A percentile compares a stretch with the other conserved stretches of the same genome.
Evolutionary conservation across 805 yeast species (phyloP).

Genomic region (Candida germanica): DNA sequence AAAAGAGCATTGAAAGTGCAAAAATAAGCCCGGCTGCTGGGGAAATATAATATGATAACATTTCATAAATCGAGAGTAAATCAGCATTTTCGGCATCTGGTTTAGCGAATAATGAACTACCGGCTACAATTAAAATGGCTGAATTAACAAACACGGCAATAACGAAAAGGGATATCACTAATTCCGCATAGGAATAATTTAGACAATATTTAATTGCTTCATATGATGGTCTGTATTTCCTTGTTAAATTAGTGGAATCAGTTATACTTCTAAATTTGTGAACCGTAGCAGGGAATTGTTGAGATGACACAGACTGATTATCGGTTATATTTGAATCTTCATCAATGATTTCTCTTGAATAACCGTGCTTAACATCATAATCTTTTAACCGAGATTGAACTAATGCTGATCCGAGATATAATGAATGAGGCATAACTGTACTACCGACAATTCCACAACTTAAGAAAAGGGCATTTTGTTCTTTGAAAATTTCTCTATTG

Average conservation of each 20-base stretch:
- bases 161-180: conserved; percentile 74
- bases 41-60: conserved; percentile 41
- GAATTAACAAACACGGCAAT: conserved; percentile 93
- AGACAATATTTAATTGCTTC: conserved; percentile 78
- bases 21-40: conserved; percentile 45
- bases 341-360: conserved; percentile 7
- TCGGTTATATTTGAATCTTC: background rate
- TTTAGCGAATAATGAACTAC: conserved; percentile 37
- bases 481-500: conserved; percentile 26
- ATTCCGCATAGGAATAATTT: conserved; percentile 77
- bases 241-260: conserved; percentile 11
- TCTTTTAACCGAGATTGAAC: conserved; percentile 44
- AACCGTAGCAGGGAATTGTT: conserved; percentile 14
- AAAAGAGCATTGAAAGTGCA: conserved; percentile 44
- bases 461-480: conserved; percentile 39
- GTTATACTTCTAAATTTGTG: conserved; percentile 16
- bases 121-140: conserved; percentile 57
- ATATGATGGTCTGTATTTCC: conserved; percentile 64
- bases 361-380: conserved; percentile 35
- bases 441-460: conserved; percentile 47
- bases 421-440: conserved; percentile 47
- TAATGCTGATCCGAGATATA: conserved; percentile 42
- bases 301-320: background rate
- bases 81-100: conserved; percentile 48
- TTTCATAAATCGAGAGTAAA: conserved; percentile 41